A percentile compares a stretch with the other conserved stretches of the same genome.
Conservation (phyloP, 1,139 yeast species). For the Taphrina confusa region DNA sequence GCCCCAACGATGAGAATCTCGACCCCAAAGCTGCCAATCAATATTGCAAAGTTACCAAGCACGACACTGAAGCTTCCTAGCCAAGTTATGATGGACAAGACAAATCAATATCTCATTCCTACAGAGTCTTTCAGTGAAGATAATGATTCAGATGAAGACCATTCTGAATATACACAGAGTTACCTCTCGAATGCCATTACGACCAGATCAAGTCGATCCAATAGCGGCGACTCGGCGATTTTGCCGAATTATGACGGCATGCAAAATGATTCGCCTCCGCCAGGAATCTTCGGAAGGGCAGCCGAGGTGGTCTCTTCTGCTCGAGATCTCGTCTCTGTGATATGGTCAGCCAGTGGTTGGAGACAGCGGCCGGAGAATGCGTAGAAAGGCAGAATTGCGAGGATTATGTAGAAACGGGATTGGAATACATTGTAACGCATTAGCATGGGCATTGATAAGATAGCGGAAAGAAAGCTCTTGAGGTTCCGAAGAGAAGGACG, state of each 20-base stretch:
- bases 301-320: conserved; percentile 33
- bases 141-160: conserved; percentile 23
- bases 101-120: conserved; percentile 8
- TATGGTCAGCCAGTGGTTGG: conserved; percentile 33
- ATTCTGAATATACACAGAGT: not conserved
- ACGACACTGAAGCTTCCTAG: conserved; percentile 32
- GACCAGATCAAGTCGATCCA: conserved; percentile 25
- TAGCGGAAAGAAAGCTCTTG: too few relatives aligned
- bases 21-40: conserved; percentile 30
- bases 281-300: conserved; percentile 32
- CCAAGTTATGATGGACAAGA: not conserved
- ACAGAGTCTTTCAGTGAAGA: conserved; percentile 19
- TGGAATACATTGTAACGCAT: too few relatives aligned
- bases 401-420: too few relatives aligned
- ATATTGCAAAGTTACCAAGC: conserved; percentile 31
- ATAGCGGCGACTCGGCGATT: conserved; percentile 17
- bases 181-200: not conserved
- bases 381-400: not conserved
- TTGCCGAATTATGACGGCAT: conserved; percentile 30
- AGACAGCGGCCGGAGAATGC: conserved; percentile 6
- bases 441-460: too few relatives aligned
- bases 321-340: conserved; percentile 30
- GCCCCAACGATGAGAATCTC: conserved; percentile 34
- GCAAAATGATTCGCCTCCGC: conserved; percentile 22
- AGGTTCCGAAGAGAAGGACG: too few relatives aligned